These are phyloP conservation scores for Ogataea polymorpha DNA, from an alignment of 805 yeast species.

Conservation along the genomic window DNA sequence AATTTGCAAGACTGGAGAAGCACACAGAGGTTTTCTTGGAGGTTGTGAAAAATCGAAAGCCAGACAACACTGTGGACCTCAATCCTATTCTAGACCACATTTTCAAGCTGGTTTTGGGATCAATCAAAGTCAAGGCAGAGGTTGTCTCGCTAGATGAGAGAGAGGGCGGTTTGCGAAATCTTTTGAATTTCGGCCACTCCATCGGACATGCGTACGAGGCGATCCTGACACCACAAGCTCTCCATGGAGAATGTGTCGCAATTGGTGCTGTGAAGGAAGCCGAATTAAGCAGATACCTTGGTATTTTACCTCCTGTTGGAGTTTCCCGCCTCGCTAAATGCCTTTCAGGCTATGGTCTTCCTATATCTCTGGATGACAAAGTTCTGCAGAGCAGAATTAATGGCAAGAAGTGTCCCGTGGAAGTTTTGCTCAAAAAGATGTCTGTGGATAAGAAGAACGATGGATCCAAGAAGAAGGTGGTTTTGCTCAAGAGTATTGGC, in stretches of 20 bases:
- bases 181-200: conserved; percentile 93
- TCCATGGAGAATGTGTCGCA: conserved; percentile 99
- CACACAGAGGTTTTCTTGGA: conserved; percentile 68
- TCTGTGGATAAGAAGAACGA: conserved; percentile 95
- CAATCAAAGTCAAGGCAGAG: conserved; percentile 86
- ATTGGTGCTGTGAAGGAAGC: conserved; percentile 94
- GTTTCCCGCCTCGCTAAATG: conserved; percentile 87
- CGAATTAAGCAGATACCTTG: conserved; percentile 88
- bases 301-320: conserved; percentile 85
- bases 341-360: conserved; percentile 81
- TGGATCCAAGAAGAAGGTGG: conserved; percentile 86
- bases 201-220: conserved; percentile 99
- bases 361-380: conserved; percentile 73
- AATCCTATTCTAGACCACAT: conserved; percentile 69
- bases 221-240: conserved; percentile 90
- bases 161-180: conserved; percentile 89
- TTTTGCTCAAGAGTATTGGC: conserved; percentile 79
- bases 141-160: conserved; percentile 94
- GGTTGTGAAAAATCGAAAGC: conserved; percentile 49
- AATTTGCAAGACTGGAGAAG: conserved; percentile 79
- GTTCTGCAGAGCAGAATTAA: conserved; percentile 65
- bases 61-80: conserved; percentile 57
- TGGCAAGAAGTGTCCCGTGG: conserved; percentile 73
- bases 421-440: conserved; percentile 76
- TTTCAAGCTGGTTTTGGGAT: conserved; percentile 74